A percentile compares a stretch with the other conserved stretches of the same genome.
Evolutionary conservation across 495 filamentous ascomycete genomes (phyloP).

Genomic region (Aspergillus leporis): DNA sequence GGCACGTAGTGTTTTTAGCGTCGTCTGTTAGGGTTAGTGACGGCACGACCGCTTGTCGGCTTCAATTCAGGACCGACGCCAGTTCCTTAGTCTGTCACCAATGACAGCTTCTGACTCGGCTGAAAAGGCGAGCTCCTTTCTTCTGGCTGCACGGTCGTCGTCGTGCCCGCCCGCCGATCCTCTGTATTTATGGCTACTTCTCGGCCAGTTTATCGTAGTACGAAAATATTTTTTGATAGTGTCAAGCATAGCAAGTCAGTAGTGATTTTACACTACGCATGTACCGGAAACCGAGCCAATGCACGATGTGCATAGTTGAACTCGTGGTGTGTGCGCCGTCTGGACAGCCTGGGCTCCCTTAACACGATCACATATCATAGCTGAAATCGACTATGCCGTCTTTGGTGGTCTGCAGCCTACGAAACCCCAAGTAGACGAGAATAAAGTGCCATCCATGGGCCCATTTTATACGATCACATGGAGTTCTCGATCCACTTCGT

Average conservation of each 20-base stretch:
- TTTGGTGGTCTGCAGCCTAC: neutral
- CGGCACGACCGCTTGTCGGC: too few species aligned
- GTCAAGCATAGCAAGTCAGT: neutral
- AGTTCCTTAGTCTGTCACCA: too few species aligned
- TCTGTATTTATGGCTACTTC: neutral
- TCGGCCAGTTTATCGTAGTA: too few species aligned
- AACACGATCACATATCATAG: neutral
- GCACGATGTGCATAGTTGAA: neutral
- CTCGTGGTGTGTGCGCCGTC: neutral
- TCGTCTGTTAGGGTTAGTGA: too few species aligned
- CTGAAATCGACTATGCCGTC: neutral
- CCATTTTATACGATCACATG: neutral
- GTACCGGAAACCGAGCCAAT: neutral
- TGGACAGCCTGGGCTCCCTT: neutral
- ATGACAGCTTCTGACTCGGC: too few species aligned
- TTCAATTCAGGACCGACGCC: too few species aligned
- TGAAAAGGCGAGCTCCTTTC: too few species aligned
- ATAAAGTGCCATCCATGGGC: neutral
- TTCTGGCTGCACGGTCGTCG: neutral
- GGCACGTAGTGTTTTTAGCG: too few species aligned
- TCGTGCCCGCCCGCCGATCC: neutral
- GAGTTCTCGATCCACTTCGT: neutral
- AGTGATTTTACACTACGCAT: neutral
- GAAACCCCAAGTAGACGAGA: neutral
- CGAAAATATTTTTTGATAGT: neutral